Evolutionary conservation across 495 filamentous ascomycete species (phyloP), one percentile per base, ranked within the genome.

Genomic region (Neurospora sp.): DNA sequence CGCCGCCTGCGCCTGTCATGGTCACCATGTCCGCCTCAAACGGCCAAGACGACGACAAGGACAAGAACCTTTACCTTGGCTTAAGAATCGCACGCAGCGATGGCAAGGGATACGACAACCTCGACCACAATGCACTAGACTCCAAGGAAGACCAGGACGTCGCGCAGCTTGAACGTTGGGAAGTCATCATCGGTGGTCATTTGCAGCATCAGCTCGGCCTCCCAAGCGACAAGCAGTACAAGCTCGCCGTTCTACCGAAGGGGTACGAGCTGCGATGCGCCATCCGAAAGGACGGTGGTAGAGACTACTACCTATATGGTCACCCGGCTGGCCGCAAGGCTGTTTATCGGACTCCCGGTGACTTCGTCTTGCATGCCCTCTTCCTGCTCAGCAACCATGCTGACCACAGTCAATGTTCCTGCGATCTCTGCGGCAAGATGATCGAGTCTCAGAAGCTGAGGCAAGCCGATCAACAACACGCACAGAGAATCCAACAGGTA

Each of bases 271-370:
- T 82, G 31, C 75, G 81, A 69, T 76, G 73, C 21, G 76, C 77
- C 69, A 71, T 75, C 36, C 70, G 75, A 15, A 78, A 77, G 38
- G 76, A 74, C n/a, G 71, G 71, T n/a, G 73, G 69, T 34, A 74
- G 78, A n/a, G 83, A 85, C 71, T 82, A 81, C 70, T 84, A 82
- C 71, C 74, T 84, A 9, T 86, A 82, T 39, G 84, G 84, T 17
- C 83, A 85, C 70, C 84, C 84, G 2, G 74, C 74, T 7, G 80
- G 83, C 0, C 70, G 72, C 15, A 79, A 78, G 48, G 71, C 77
- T n/a, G 74, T 76, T 45, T 86, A 79, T 71, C 79, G 83, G 37
- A 83, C 83, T 9, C 77, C 83, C 2, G 77, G 75, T 24, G 84
- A 86, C 19, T 84, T 86, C 62, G 81, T 81, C 19, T 74, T 79